phyloP scores from a whole-genome alignment of 2,329 filamentous ascomycete genomes.

The Trichophyton rubrum region DNA sequence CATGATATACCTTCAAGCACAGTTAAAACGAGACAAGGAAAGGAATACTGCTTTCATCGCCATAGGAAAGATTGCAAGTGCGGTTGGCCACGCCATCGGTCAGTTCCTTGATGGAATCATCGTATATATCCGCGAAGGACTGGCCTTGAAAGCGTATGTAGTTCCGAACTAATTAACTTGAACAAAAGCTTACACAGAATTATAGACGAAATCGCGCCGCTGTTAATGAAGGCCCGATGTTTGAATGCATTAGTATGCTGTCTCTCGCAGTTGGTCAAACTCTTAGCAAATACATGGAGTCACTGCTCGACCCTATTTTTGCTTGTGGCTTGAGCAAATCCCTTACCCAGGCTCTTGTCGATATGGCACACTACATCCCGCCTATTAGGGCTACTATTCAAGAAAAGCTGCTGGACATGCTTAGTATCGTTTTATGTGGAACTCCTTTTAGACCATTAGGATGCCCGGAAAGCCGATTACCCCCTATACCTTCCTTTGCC shows the following conservation, averaged over 20 bases:
- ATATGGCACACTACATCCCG: constrained; percentile 98
- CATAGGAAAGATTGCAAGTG: constrained; percentile 91
- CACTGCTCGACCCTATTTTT: constrained; percentile 88
- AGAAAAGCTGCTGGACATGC: constrained; percentile 82
- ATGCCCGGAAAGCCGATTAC: constrained; percentile 75
- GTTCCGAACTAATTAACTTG: neutral
- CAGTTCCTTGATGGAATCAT: constrained; percentile 92
- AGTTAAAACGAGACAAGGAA: constrained; percentile 91
- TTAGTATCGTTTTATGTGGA: constrained; percentile 85
- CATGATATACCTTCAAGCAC: constrained; percentile 89
- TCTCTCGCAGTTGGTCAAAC: constrained; percentile 92
- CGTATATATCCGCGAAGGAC: constrained; percentile 81
- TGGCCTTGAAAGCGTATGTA: constrained; percentile 60
- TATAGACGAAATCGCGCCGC: constrained; percentile 43
- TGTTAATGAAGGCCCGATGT: constrained; percentile 61
- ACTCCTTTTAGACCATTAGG: constrained; percentile 86
- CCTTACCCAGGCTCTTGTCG: constrained; percentile 85
- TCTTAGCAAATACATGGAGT: constrained; percentile 96
- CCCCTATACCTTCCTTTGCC: constrained; percentile 66
- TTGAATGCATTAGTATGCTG: constrained; percentile 94
- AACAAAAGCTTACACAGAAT: constrained; percentile 20
- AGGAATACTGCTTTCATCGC: constrained; percentile 88
- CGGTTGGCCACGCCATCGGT: constrained; percentile 86
- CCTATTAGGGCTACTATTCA: constrained; percentile 88
- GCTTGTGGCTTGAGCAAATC: constrained; percentile 89